Base-by-base conservation (phyloP, 1,284 basidiomycete species). In the Sporisorium iseilematis-ciliati region DNA sequence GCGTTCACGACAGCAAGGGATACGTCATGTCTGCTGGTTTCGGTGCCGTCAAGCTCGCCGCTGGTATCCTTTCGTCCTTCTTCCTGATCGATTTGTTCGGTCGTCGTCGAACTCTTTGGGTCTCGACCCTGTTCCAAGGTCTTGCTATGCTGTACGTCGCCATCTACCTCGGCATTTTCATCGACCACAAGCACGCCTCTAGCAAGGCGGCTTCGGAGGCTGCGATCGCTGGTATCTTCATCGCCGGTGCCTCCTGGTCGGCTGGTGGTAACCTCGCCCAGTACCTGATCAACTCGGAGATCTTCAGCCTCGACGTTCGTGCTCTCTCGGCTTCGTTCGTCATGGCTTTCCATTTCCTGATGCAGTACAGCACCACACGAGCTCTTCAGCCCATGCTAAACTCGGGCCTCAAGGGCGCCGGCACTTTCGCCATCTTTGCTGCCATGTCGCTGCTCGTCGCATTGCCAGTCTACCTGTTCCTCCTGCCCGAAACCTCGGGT, bases 31-130 rank as follows among this genome's bases (percentile, higher is more conserved):
- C 60, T 12, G 72, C 67, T 46, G 72, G 72, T 49, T 75, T 75
- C 57, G 72, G 72, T 46, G 66, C 72, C 3, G 67, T 70, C 40
- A 75, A 75, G 67, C 67, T 75, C 11, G 63, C 35, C 4, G 66
- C 72, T 23, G 72, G 72, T 67, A 69, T 75, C 38, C 63, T 70
- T 11, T 70, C 72, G 26, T 64, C 60, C 26, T 75, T 75, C 67
- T 70, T 75, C 72, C 42, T 75, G 41, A 75, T 75, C 60, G 72
- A 75, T 35, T 56, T 75, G 29, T 66, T 75, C 21, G 72, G 72
- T 49, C 72, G 72, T 59, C 67, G 72, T 16, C 67, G 64, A n/a
- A 75, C 72, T 7, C 64, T 75, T 4, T 63, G 68, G 57, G 67
- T 66, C 16, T 61, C 67, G 29, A 69, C 67, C 5, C 55, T 70